A percentile compares a stretch with the other conserved stretches of the same genome.
These are phyloP conservation scores for Septoria linicola DNA, from an alignment of 2,329 filamentous ascomycete genomes.

Conservation along the genomic window DNA sequence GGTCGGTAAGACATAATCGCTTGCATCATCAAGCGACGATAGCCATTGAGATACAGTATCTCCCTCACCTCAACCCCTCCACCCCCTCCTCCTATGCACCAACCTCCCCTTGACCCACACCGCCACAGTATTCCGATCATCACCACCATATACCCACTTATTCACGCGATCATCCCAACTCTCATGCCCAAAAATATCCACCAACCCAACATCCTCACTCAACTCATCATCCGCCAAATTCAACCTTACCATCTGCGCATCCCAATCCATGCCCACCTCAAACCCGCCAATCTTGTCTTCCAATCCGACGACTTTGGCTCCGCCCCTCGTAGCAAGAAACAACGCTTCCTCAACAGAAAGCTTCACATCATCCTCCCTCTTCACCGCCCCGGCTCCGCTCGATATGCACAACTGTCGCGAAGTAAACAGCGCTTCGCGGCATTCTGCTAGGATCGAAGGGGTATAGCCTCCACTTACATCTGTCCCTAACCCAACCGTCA, in stretches of 20 bases:
- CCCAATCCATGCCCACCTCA: conserved; percentile 82
- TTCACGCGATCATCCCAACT: conserved; percentile 79
- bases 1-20: no score
- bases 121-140: conserved; percentile 82
- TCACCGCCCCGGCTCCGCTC: conserved; percentile 13
- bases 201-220: conserved; percentile 52
- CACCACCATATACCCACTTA: conserved; percentile 93
- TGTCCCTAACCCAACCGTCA: conserved; percentile 82
- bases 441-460: conserved; percentile 77
- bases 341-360: conserved; percentile 82
- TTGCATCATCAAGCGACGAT: no score
- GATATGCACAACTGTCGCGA: conserved; percentile 67
- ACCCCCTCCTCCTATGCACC: conserved; percentile 59
- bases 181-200: conserved; percentile 91
- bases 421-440: conserved; percentile 75
- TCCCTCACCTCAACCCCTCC: no score
- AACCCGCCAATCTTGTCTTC: conserved; percentile 73
- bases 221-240: conserved; percentile 36
- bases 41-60: no score
- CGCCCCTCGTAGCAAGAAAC: conserved; percentile 83
- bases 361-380: conserved; percentile 45
- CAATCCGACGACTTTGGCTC: conserved; percentile 77
- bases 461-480: conserved; percentile 89
- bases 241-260: conserved; percentile 79
- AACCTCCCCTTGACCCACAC: conserved; percentile 87